phyloP scores from a whole-genome alignment of 305 asterid genomes.

The Salvia sclarea region DNA sequence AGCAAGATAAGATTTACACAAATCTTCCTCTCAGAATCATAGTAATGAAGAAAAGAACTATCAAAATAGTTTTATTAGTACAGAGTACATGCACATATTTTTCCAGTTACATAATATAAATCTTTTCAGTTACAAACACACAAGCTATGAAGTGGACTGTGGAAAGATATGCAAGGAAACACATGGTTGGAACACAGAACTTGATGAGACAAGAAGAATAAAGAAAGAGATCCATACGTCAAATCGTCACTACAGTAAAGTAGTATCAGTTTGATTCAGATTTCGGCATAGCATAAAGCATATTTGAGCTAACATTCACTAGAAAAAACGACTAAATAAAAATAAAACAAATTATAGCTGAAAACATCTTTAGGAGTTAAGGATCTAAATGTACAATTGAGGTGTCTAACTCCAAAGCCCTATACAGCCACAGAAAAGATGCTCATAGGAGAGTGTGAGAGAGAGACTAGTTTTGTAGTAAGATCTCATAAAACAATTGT shows the following conservation, averaged over 20 bases:
- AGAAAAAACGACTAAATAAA: not conserved
- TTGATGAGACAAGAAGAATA: not conserved
- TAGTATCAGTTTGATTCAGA: not conserved
- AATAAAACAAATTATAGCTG: not conserved
- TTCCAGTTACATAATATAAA: constrained; percentile 3
- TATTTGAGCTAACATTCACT: constrained; percentile 6
- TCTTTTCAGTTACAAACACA: constrained; percentile 8
- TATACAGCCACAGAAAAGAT: not conserved
- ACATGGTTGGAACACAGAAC: constrained; percentile 7
- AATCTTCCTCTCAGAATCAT: constrained; percentile 25
- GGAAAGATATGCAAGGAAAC: not conserved
- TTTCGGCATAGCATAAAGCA: not conserved
- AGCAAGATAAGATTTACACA: constrained; percentile 23
- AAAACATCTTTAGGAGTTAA: not conserved
- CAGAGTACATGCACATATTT: constrained; percentile 13
- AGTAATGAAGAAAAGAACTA: constrained; percentile 15
- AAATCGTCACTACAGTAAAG: constrained; percentile 6
- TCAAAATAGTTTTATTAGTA: constrained; percentile 19
- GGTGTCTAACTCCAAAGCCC: not conserved
- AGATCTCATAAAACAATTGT: constrained; percentile 8
- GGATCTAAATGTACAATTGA: not conserved
- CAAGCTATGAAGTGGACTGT: not conserved
- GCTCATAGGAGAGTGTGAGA: not conserved
- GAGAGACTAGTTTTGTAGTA: not conserved
- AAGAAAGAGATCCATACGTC: not conserved